phyloP scores from a whole-genome alignment of 2,329 filamentous ascomycete genomes.

The Trichoderma sp. region DNA sequence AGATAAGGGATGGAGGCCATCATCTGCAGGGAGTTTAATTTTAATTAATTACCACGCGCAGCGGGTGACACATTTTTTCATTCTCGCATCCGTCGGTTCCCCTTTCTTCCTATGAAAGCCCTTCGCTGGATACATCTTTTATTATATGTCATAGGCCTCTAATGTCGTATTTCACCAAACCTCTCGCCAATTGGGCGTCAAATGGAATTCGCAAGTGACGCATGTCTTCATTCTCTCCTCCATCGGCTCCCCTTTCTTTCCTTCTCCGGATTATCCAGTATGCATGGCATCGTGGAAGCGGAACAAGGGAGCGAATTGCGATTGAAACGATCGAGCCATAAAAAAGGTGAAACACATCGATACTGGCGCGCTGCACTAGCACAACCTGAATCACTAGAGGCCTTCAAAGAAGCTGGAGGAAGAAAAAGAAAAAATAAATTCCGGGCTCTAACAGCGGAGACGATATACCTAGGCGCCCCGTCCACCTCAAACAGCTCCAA shows the following conservation, averaged over 20 bases:
- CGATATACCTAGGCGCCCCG: neutral
- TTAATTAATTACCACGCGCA: neutral
- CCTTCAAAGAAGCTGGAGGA: neutral
- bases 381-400: neutral
- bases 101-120: neutral
- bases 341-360: slow-evolving; percentile 9
- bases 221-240: neutral
- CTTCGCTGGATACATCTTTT: no score
- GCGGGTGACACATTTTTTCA: neutral
- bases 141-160: no score
- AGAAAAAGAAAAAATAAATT: neutral
- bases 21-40: neutral
- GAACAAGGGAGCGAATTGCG: neutral
- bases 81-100: neutral
- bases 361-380: neutral
- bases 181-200: no score
- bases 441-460: slow-evolving; percentile 4
- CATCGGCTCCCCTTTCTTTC: neutral
- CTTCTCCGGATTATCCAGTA: neutral
- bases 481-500: slow-evolving; percentile 2
- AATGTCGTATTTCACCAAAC: no score
- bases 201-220: no score
- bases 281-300: neutral
- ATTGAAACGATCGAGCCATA: neutral
- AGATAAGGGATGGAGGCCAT: neutral